phyloP scores from a whole-genome alignment of 2,329 filamentous ascomycete species.

The Aaosphaeria arxii region DNA sequence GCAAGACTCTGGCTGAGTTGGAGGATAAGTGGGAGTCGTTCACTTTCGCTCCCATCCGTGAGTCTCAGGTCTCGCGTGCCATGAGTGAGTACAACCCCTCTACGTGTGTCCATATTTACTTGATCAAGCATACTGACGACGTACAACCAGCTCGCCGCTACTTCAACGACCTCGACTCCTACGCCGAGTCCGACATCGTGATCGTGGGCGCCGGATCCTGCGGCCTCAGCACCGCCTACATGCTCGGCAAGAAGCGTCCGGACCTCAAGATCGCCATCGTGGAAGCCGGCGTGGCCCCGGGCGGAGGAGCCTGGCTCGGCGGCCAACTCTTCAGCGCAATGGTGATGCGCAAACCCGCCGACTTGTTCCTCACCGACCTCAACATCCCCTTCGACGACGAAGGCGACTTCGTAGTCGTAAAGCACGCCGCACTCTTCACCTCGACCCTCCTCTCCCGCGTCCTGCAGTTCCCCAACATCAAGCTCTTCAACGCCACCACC shows the following conservation, averaged over 20 bases:
- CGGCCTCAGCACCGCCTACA: slow-evolving; percentile 80
- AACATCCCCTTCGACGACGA: slow-evolving; percentile 87
- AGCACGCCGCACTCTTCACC: slow-evolving; percentile 88
- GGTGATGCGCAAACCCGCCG: slow-evolving; percentile 91
- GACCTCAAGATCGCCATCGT: slow-evolving; percentile 91
- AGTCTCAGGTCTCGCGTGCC: slow-evolving; percentile 87
- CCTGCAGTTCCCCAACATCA: slow-evolving; percentile 81
- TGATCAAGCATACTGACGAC: neutral
- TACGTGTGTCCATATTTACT: too few species aligned
- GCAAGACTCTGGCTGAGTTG: slow-evolving; percentile 61
- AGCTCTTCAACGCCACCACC: slow-evolving; percentile 92
- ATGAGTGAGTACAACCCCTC: slow-evolving; percentile 56
- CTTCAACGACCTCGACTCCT: slow-evolving; percentile 83
- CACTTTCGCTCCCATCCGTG: slow-evolving; percentile 80
- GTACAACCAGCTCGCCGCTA: slow-evolving; percentile 63
- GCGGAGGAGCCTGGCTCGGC: slow-evolving; percentile 87
- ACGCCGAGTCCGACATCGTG: slow-evolving; percentile 91
- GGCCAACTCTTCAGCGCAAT: slow-evolving; percentile 94
- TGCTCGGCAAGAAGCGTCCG: slow-evolving; percentile 76
- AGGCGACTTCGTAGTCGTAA: slow-evolving; percentile 84
- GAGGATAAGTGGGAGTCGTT: slow-evolving; percentile 78
- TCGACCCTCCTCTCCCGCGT: slow-evolving; percentile 82
- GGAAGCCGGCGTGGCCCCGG: slow-evolving; percentile 76
- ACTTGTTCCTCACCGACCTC: slow-evolving; percentile 76
- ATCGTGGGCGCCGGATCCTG: slow-evolving; percentile 90